These are phyloP conservation scores for Taiozyma sp. DNA, from an alignment of 1,139 yeast species.

Conservation along the genomic window DNA sequence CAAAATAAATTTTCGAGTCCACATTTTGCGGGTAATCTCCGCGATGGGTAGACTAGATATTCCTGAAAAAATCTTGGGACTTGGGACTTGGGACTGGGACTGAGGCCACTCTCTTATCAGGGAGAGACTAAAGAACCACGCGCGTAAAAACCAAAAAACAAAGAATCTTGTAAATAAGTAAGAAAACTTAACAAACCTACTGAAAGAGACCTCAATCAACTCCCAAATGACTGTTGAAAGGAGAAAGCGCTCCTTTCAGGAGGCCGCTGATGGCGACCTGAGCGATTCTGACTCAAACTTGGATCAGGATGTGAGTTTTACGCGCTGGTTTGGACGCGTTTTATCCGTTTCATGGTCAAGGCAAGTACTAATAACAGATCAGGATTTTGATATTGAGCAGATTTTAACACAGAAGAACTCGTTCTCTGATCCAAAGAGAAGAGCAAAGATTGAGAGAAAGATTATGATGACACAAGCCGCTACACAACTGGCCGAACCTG, in stretches of 20 bases:
- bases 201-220: not conserved
- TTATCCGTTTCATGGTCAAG: not conserved
- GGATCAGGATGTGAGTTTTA: not conserved
- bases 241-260: not conserved
- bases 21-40: not conserved
- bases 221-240: not conserved
- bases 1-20: not conserved
- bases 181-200: no score
- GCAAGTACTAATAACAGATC: not conserved
- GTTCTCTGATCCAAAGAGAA: slow-evolving; percentile 5
- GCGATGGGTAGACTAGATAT: not conserved
- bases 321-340: not conserved
- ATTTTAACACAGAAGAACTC: slow-evolving; percentile 14
- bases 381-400: slow-evolving; percentile 13
- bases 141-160: not conserved
- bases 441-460: slow-evolving; percentile 8
- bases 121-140: not conserved
- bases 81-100: not conserved
- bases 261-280: not conserved
- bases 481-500: not conserved
- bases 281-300: not conserved
- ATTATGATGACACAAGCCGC: slow-evolving; percentile 8
- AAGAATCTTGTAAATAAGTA: no score
- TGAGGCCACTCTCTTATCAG: not conserved
- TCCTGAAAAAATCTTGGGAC: not conserved